Evolutionary conservation across 1,139 yeast genomes (phyloP).

Genomic region (Pichia sp.): DNA sequence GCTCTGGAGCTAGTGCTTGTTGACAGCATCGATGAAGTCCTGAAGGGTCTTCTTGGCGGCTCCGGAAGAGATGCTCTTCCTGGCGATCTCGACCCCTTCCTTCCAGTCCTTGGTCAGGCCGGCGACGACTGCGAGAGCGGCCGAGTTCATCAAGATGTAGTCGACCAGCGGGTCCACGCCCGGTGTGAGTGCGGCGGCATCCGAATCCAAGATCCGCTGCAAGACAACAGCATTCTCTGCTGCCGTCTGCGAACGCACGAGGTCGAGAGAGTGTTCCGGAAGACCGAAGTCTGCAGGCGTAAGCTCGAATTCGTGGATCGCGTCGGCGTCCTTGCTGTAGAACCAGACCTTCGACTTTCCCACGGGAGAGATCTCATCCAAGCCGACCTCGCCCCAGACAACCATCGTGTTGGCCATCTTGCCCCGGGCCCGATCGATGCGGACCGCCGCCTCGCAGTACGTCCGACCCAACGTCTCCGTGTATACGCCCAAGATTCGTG

Average conservation of each 20-base stretch:
- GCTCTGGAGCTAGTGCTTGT: conserved; percentile 8
- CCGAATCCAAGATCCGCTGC: conserved; percentile 39
- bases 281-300: conserved; percentile 76
- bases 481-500: conserved; percentile 86
- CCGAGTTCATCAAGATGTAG: conserved; percentile 81
- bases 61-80: conserved; percentile 61
- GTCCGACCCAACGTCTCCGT: conserved; percentile 72
- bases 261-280: conserved; percentile 61
- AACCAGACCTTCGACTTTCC: conserved; percentile 81
- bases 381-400: conserved; percentile 86
- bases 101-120: conserved; percentile 67
- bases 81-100: conserved; percentile 73
- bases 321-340: conserved; percentile 45
- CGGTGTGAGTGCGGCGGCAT: conserved; percentile 28
- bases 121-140: conserved; percentile 77
- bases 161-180: conserved; percentile 66
- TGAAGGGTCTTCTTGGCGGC: conserved; percentile 57
- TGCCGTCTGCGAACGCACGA: conserved; percentile 84
- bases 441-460: conserved; percentile 75
- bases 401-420: conserved; percentile 58
- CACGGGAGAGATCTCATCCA: conserved; percentile 89
- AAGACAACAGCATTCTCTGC: conserved; percentile 70
- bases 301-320: conserved; percentile 37
- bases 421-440: conserved; percentile 46
- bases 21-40: conserved; percentile 47